Evolutionary conservation across 208 protist genomes (phyloP).

Genomic region (Leishmania major): DNA sequence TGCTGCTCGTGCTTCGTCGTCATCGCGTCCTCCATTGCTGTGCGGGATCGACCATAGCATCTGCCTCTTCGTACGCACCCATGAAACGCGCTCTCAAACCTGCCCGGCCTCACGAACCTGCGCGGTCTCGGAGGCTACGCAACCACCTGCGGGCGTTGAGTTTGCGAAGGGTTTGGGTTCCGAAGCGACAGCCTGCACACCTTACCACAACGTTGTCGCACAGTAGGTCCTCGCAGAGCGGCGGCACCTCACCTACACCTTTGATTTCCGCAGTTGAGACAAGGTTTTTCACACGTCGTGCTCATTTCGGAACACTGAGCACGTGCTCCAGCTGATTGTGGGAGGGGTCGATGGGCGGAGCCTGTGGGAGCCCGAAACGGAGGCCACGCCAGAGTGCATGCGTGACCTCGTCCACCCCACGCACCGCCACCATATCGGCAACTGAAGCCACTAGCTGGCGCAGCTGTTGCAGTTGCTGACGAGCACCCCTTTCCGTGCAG

Average conservation of each 20-base stretch:
- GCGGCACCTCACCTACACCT: constrained; percentile 29
- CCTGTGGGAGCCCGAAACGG: constrained; percentile 8
- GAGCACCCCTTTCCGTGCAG: constrained; percentile 9
- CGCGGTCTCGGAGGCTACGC: constrained; percentile 49
- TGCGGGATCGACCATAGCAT: neutral
- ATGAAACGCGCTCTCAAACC: constrained; percentile 8
- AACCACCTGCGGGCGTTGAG: constrained; percentile 18
- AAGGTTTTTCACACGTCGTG: constrained; percentile 34
- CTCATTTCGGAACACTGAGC: constrained; percentile 24
- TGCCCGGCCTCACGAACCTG: constrained; percentile 32
- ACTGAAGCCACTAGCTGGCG: constrained; percentile 23
- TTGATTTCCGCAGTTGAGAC: constrained; percentile 42
- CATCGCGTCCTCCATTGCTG: neutral
- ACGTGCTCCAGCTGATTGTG: constrained; percentile 25
- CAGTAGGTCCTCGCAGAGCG: constrained; percentile 9
- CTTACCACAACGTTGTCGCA: constrained; percentile 5
- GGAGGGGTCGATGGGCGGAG: constrained; percentile 13
- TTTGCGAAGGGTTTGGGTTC: constrained; percentile 26
- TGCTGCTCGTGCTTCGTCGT: neutral
- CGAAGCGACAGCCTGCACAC: constrained; percentile 41
- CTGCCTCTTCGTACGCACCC: neutral
- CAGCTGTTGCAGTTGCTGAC: constrained; percentile 31
- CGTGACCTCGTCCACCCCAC: constrained; percentile 17
- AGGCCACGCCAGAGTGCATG: constrained; percentile 7
- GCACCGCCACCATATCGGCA: constrained; percentile 29